Evolutionary conservation across 345 rosid genomes (phyloP).

Genomic region (Luvunga scandens): DNA sequence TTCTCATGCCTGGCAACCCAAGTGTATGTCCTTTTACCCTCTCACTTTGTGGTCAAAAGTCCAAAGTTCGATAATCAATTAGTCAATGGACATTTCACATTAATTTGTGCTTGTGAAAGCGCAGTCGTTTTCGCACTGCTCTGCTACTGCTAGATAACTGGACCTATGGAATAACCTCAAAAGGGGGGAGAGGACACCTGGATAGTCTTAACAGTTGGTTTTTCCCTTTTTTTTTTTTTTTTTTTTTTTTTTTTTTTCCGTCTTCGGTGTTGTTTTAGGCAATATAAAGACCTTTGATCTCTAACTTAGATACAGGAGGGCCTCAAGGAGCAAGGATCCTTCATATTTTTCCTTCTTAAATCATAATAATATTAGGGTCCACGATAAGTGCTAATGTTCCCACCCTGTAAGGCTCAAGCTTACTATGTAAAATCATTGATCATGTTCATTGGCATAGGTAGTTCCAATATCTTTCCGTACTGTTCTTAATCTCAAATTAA

Average conservation of each 20-base stretch:
- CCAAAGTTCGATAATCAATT: neutral
- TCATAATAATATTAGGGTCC: neutral
- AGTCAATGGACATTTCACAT: neutral
- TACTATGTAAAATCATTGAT: neutral
- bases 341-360: neutral
- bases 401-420: slow-evolving; percentile 13
- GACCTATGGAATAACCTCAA: slow-evolving; percentile 12
- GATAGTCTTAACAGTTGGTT: neutral
- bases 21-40: neutral
- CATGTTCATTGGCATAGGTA: neutral
- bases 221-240: too few species aligned
- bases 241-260: too few species aligned
- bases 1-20: neutral
- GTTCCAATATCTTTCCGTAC: slow-evolving; percentile 2
- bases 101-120: neutral
- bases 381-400: neutral
- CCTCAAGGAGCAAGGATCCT: neutral
- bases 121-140: neutral
- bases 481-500: neutral
- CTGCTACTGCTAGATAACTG: neutral
- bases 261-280: neutral
- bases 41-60: slow-evolving; percentile 4
- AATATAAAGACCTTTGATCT: neutral
- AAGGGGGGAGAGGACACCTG: neutral
- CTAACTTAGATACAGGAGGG: too few species aligned